Conservation (phyloP, 2,329 filamentous ascomycete species). For the Graphilbum sp. region DNA sequence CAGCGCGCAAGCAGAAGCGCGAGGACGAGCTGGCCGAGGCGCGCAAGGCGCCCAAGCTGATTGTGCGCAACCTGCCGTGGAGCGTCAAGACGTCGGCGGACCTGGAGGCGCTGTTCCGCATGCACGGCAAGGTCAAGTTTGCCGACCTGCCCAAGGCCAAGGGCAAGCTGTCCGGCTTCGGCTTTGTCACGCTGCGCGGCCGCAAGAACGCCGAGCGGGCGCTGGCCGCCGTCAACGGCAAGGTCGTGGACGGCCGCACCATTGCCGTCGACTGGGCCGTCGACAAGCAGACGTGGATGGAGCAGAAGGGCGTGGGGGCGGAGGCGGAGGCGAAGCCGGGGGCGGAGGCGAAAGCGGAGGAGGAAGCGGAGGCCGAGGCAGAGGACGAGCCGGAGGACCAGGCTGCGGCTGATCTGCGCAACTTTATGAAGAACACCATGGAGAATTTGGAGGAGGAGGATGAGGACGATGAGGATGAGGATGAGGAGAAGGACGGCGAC, state of each 20-base stretch:
- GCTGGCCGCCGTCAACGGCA: constrained; percentile 72
- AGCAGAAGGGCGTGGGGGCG: constrained; percentile 14
- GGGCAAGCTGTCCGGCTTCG: constrained; percentile 69
- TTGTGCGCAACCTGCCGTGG: constrained; percentile 92
- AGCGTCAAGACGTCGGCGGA: constrained; percentile 79
- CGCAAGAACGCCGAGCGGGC: constrained; percentile 85
- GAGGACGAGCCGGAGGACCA: constrained; percentile 14
- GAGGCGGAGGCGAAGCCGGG: constrained; percentile 19
- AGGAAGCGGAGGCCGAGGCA: constrained; percentile 14
- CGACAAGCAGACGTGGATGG: constrained; percentile 68
- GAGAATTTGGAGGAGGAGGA: constrained; percentile 42
- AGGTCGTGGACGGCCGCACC: constrained; percentile 70
- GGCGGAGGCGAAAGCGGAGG: constrained; percentile 20
- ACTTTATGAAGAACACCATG: constrained; percentile 42
- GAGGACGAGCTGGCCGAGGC: constrained; percentile 44
- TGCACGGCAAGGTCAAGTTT: constrained; percentile 83
- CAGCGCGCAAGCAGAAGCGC: constrained; percentile 32
- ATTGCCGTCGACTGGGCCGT: constrained; percentile 96
- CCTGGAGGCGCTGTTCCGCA: constrained; percentile 61
- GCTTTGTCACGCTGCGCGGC: constrained; percentile 78
- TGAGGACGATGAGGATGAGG: constrained; percentile 30
- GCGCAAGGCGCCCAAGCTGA: constrained; percentile 54
- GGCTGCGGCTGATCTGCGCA: constrained; percentile 26
- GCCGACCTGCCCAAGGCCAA: constrained; percentile 69
- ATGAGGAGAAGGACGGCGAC: constrained; percentile 26